Evolutionary conservation across 169 alveolate genomes (phyloP), one percentile per base, ranked within the genome.

Genomic region (Sarcocystis neurona): DNA sequence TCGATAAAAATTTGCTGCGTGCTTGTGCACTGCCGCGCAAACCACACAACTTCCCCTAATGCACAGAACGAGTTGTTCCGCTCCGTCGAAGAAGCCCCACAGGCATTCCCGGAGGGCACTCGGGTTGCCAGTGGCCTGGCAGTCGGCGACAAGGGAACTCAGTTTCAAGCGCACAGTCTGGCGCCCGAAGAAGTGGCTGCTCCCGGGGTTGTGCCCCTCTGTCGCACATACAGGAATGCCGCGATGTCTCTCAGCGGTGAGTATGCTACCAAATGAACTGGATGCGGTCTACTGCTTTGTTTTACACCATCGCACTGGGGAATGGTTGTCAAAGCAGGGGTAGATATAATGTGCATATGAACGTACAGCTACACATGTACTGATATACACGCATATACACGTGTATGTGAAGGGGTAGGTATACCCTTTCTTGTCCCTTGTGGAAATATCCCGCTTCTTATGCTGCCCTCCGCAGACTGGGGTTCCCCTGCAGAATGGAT

Each of bases 81-180:
- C 10, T 80, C 82, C 20, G 88, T 63, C 5, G 23, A 44, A 18
- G 20, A 78, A 10, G 91, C 44, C 39, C 56, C 37, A 43, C 27
- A 53, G 32, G 70, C 12, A 27, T 12, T 0, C 0, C 43, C 46
- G 0, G 84, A 41, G 15, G 91, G 91, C 50, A 74, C 58, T 2
- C 44, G 91, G 15, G 88, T 87, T n/a, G 88, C 82, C 41, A 87
- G 91, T 66, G 91, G 91, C 48, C 68, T 87, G 56, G 91, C 91
- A 1, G 84, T 87, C 34, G 91, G 78, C 53, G 84, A 87, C n/a
- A 56, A 56, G 23, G 91, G 91, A 41, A 27, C 44, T 5, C 91
- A 87, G 91, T 44, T 46, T n/a, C 91, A 78, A 75, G 91, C 91
- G 12, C 74, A 78, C 58, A 88, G 91, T 27, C 87, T 85, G 63